Conservation (phyloP, 768 basidiomycete genomes). For the Panaeolus cyanescens region DNA sequence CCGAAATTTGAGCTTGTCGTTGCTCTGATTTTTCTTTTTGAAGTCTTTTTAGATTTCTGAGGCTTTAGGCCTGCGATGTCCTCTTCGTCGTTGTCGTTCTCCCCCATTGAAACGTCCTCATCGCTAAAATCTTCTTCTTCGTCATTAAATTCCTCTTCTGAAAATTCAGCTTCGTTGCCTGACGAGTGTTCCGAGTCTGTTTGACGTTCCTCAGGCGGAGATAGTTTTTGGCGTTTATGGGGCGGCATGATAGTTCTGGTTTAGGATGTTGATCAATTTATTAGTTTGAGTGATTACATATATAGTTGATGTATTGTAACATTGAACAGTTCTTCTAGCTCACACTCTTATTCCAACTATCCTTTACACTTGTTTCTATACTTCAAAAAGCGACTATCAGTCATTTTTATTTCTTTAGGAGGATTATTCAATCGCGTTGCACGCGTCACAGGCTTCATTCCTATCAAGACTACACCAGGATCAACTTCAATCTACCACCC, state of each 20-base stretch:
- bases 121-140: constrained; percentile 17
- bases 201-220: constrained; percentile 28
- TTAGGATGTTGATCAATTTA: not conserved
- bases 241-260: constrained; percentile 42
- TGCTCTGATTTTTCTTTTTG: constrained; percentile 82
- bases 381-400: not conserved
- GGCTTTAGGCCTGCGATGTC: constrained; percentile 58
- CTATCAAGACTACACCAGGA: not conserved
- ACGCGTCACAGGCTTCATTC: constrained; percentile 1
- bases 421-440: constrained; percentile 9
- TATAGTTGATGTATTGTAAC: not conserved
- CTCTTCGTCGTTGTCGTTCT: constrained; percentile 53
- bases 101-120: constrained; percentile 24
- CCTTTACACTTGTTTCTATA: not conserved
- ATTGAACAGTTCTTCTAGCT: not conserved
- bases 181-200: constrained; percentile 23
- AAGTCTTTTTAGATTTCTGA: constrained; percentile 75
- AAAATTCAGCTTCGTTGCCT: constrained; percentile 15
- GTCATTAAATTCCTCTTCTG: not conserved
- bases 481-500: constrained; percentile 1
- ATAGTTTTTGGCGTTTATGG: constrained; percentile 54
- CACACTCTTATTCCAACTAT: not conserved
- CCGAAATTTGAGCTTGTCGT: constrained; percentile 77
- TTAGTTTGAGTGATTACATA: not conserved
- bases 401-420: not conserved